Percentiles rank a stretch among this genome's conserved stretches.
These are phyloP conservation scores for Ceratocystis albifundus DNA, from an alignment of 2,329 filamentous ascomycete genomes.

Conservation along the genomic window DNA sequence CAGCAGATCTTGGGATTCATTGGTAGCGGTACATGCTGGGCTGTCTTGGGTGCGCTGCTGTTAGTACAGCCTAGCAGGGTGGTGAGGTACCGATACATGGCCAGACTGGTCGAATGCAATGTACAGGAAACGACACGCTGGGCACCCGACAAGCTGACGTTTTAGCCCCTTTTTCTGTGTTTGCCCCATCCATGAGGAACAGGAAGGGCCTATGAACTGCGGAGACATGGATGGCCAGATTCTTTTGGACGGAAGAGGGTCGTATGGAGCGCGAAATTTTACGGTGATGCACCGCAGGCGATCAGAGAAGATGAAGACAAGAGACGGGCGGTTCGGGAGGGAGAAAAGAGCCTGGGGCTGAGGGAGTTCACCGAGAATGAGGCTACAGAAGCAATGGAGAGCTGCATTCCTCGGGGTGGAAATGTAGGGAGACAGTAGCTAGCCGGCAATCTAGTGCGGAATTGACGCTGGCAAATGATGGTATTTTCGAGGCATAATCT, in stretches of 20 bases:
- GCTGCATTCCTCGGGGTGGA: background rate
- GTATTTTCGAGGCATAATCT: too few species aligned
- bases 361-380: background rate
- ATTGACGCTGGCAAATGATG: too few species aligned
- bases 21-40: background rate
- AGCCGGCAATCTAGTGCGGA: background rate
- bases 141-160: background rate
- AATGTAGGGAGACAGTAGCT: background rate
- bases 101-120: background rate
- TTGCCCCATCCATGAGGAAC: background rate
- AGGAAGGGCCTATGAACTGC: background rate
- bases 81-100: background rate
- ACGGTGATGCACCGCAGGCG: background rate
- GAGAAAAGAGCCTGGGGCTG: background rate
- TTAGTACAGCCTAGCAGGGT: background rate
- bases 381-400: background rate
- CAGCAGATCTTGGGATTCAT: background rate
- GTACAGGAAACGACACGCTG: background rate
- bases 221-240: background rate
- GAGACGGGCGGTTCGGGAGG: background rate
- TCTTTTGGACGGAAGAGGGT: background rate
- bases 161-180: background rate
- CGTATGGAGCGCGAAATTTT: background rate
- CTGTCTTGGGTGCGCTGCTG: background rate
- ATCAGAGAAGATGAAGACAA: background rate